Evolutionary conservation across 2,329 filamentous ascomycete genomes (phyloP).

Genomic region (Fusarium domesticum): DNA sequence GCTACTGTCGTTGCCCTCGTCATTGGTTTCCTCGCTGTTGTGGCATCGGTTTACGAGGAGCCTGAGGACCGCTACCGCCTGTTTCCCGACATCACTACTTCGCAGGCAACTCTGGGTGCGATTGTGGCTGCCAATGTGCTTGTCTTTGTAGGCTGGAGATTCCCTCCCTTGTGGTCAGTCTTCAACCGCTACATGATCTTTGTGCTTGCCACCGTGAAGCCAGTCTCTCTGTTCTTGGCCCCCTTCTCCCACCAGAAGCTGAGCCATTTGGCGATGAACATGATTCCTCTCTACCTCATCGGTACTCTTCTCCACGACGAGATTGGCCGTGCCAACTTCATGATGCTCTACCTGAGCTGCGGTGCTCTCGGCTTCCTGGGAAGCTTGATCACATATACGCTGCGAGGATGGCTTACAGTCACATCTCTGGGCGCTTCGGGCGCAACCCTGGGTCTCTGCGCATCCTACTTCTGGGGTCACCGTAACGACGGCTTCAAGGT

Average conservation of each 20-base stretch:
- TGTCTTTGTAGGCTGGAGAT: constrained; percentile 58
- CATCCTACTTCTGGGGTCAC: constrained; percentile 61
- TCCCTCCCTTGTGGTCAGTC: constrained; percentile 62
- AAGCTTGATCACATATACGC: constrained; percentile 52
- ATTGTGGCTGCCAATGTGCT: constrained; percentile 59
- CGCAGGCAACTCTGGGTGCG: constrained; percentile 60
- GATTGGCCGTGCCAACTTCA: constrained; percentile 64
- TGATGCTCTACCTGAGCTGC: constrained; percentile 62
- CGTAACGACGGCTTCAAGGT: constrained; percentile 55
- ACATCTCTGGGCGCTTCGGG: constrained; percentile 66
- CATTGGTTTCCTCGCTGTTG: constrained; percentile 41
- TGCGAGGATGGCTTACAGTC: constrained; percentile 43
- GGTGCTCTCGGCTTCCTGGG: constrained; percentile 58
- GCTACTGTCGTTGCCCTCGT: constrained; percentile 47
- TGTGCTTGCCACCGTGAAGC: constrained; percentile 61
- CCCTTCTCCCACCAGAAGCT: constrained; percentile 67
- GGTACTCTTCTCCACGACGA: constrained; percentile 68
- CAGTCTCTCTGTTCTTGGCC: constrained; percentile 59
- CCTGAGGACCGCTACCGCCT: constrained; percentile 51
- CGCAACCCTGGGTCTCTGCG: constrained; percentile 58
- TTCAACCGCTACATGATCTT: constrained; percentile 69
- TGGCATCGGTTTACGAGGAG: constrained; percentile 52
- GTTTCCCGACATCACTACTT: constrained; percentile 59
- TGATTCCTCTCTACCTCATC: constrained; percentile 62
- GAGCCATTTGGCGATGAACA: constrained; percentile 62